phyloP scores from a whole-genome alignment of 2,329 filamentous ascomycete species.

The Fusarium xylarioides region DNA sequence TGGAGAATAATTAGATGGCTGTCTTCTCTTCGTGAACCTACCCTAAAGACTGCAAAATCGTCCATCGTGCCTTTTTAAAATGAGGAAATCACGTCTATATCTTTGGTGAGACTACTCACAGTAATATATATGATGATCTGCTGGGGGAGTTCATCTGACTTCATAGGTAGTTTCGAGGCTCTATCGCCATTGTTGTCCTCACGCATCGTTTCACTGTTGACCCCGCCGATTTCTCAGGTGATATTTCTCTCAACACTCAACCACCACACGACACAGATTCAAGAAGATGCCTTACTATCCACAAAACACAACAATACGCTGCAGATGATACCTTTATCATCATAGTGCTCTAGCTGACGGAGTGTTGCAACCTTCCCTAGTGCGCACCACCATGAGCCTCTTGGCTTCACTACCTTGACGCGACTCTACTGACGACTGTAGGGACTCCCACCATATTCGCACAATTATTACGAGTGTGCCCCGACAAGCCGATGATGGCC shows the following conservation, averaged over 20 bases:
- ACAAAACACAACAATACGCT: accelerated
- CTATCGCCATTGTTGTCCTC: accelerated
- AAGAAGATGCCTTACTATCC: accelerated
- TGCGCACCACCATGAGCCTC: accelerated
- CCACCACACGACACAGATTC: accelerated
- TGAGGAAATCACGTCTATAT: accelerated
- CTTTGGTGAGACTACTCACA: accelerated
- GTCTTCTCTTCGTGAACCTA: not conserved
- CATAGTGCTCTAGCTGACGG: accelerated
- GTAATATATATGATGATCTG: accelerated
- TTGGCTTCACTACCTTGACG: accelerated
- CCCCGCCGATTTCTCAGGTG: accelerated
- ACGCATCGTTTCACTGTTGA: accelerated
- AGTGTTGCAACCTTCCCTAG: accelerated
- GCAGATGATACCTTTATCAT: accelerated
- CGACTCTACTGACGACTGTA: not conserved
- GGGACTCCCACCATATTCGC: accelerated
- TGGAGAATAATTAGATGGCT: accelerated
- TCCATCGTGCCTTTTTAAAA: accelerated
- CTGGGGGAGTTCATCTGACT: accelerated
- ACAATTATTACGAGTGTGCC: accelerated
- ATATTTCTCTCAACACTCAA: accelerated
- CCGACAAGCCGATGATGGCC: accelerated
- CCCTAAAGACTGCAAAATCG: accelerated
- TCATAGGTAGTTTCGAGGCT: accelerated